Conservation (phyloP, 176 grass and related monocot species). For the Carex myosuroides region DNA sequence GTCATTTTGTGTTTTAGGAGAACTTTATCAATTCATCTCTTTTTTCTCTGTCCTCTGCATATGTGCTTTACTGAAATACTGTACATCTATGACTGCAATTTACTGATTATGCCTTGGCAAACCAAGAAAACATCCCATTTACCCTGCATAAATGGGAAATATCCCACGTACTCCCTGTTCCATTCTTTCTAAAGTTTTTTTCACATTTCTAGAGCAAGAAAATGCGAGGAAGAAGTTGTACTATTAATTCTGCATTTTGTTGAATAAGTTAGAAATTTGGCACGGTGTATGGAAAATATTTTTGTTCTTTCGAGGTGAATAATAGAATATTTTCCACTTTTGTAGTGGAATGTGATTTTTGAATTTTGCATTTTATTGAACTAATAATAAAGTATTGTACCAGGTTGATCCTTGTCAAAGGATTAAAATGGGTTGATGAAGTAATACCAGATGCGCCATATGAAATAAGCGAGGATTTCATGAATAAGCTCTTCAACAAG, state of each 20-base stretch:
- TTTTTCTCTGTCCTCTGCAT: background rate
- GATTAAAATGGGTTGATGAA: slow-evolving; percentile 91
- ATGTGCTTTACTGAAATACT: background rate
- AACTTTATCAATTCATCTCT: background rate
- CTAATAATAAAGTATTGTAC: background rate
- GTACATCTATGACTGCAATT: background rate
- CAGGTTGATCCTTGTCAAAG: slow-evolving; percentile 80
- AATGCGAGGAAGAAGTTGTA: background rate
- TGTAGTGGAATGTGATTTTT: background rate
- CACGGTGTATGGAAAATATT: background rate
- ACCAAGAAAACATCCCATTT: background rate
- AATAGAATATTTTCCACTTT: background rate
- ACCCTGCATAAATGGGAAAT: background rate
- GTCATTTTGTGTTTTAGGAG: background rate
- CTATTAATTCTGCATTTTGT: background rate
- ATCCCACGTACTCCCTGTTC: background rate
- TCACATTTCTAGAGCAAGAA: background rate
- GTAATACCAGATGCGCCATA: slow-evolving; percentile 73
- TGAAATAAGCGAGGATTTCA: slow-evolving; percentile 85
- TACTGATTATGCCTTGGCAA: background rate
- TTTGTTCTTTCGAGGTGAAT: background rate
- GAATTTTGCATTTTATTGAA: background rate
- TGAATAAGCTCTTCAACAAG: slow-evolving; percentile 86
- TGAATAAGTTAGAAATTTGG: background rate
- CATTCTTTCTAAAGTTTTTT: background rate